Evolutionary conservation across 176 grass and related monocot species (phyloP), one percentile per base, ranked within the genome.

Genomic region (Carex scoparia): DNA sequence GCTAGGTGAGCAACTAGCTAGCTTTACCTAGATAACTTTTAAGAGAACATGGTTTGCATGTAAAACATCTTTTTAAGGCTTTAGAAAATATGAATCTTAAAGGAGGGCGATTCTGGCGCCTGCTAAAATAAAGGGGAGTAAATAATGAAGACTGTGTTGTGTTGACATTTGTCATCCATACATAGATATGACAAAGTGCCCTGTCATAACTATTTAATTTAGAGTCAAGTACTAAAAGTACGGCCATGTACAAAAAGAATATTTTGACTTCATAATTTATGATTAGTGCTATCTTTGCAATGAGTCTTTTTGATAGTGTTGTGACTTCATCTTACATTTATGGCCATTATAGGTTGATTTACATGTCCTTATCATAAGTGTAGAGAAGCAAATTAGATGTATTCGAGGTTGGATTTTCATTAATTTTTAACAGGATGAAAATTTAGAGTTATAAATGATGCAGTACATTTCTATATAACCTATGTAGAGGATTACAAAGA

Each of bases 21-120:
- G 69, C 42, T 33, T 83, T 53, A 68, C 42, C 42, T 83, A 83
- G 15, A 53, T 54, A 65, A 67, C 62, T 67, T 83, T 66, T 83
- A 54, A 83, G 5, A 40, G 53, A 79, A 60, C 10, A 33, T 0
- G 5, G n/a, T 51, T 10, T 51, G 48, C 48, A 51, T n/a, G 2
- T 38, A 40, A 42, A 56, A 77, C 49, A 77, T 77, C 8, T 63
- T 77, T 44, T 57, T 56, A 77, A 55, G 73, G 27, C 13, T 63
- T 53, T 75, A 13, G 11, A 77, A 56, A 54, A 77, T 56, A 31
- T 32, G 10, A 31, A 33, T 77, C 49, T 56, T 56, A 77, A 77
- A 54, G 19, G 5, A 77, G 48, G 61, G 23, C 56, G 19, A 33
- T 77, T 77, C 73, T 77, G 23, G 38, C 38, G 38, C 4, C 38